Percentiles rank a stretch among this genome's conserved stretches.
These are phyloP conservation scores for Mucor sp. DNA, from an alignment of 371 early-diverging fungal species.

Conservation along the genomic window DNA sequence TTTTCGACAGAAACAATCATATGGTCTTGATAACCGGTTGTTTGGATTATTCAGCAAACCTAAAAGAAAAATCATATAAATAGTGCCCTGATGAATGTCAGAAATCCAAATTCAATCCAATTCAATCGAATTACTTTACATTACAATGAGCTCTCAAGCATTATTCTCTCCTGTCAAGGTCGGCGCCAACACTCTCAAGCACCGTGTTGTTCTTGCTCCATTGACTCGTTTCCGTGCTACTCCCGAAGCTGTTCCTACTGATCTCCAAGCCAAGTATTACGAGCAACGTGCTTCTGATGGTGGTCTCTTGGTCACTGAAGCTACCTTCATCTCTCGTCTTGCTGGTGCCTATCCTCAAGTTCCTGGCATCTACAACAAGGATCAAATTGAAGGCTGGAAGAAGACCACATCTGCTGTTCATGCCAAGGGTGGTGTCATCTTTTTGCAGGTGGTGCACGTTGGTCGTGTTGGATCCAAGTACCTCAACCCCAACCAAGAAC, in stretches of 20 bases:
- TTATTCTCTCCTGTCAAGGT: slow-evolving; percentile 8
- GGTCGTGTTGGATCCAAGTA: slow-evolving; percentile 22
- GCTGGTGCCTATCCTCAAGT: slow-evolving; percentile 37
- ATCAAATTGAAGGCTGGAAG: slow-evolving; percentile 54
- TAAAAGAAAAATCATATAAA: no score
- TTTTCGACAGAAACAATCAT: no score
- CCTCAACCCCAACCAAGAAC: neutral
- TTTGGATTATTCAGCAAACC: no score
- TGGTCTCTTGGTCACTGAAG: slow-evolving; percentile 62
- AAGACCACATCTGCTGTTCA: slow-evolving; percentile 54
- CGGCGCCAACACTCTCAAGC: slow-evolving; percentile 29
- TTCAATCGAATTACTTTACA: no score
- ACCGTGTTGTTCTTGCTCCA: slow-evolving; percentile 61
- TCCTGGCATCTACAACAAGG: slow-evolving; percentile 45
- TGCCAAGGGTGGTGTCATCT: slow-evolving; percentile 52
- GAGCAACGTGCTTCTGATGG: slow-evolving; percentile 56
- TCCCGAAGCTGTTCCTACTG: slow-evolving; percentile 37
- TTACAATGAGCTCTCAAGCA: slow-evolving; percentile 12
- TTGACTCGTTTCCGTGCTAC: slow-evolving; percentile 48
- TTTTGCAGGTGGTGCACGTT: slow-evolving; percentile 51
- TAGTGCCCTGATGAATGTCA: neutral
- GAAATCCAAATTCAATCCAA: neutral
- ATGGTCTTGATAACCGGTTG: no score
- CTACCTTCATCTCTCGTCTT: slow-evolving; percentile 37
- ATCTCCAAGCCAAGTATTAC: slow-evolving; percentile 54